Evolutionary conservation across 2,329 filamentous ascomycete species (phyloP).

Genomic region (Talaromyces pinophilus): DNA sequence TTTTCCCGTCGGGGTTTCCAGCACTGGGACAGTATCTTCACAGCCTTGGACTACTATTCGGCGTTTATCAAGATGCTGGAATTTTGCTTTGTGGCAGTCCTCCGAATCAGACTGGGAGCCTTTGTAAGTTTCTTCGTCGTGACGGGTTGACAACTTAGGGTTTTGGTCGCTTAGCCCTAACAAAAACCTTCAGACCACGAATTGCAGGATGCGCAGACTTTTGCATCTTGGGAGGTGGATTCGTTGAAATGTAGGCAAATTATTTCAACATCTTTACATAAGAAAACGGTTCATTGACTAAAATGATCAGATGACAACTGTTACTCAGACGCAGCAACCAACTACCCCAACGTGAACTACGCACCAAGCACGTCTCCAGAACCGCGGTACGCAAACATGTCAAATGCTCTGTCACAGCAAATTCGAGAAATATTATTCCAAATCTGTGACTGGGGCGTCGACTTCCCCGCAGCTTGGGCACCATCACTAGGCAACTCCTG

Average conservation of each 20-base stretch:
- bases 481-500: conserved; percentile 51
- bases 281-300: not conserved
- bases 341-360: conserved; percentile 47
- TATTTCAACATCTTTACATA: not conserved
- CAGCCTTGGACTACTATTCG: conserved; percentile 44
- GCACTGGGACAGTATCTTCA: conserved; percentile 46
- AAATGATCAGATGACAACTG: conserved; percentile 50
- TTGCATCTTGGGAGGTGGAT: conserved; percentile 41
- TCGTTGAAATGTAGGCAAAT: conserved; percentile 52
- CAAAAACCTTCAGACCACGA: conserved; percentile 48
- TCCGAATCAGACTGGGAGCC: conserved; percentile 38
- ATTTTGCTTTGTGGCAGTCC: conserved; percentile 42
- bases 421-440: conserved; percentile 52
- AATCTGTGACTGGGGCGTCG: conserved; percentile 58
- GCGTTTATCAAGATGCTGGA: conserved; percentile 50
- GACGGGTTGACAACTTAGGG: not conserved
- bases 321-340: conserved; percentile 45
- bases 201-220: conserved; percentile 44
- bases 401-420: conserved; percentile 42
- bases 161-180: conserved; percentile 5
- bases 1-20: conserved; percentile 47
- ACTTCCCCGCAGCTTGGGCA: conserved; percentile 53
- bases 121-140: conserved; percentile 30
- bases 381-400: conserved; percentile 52
- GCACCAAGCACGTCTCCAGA: conserved; percentile 44